Percentiles rank a stretch among this genome's conserved stretches.
These are phyloP conservation scores for Vigna radiata DNA, from an alignment of 306 rosid genomes.

Conservation along the genomic window DNA sequence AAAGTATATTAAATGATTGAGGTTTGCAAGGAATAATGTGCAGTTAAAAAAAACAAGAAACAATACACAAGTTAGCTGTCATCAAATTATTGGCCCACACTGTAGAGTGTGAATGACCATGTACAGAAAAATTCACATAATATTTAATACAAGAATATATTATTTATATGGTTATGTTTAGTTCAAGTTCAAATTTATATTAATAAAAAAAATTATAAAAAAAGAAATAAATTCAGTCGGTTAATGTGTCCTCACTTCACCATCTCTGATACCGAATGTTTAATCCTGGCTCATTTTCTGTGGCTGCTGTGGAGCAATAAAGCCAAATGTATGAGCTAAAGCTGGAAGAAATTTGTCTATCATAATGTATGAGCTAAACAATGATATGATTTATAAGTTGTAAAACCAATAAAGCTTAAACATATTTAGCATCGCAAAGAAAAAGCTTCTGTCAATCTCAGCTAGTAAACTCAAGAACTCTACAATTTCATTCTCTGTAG, in stretches of 20 bases:
- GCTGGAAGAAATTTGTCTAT: slow-evolving; percentile 2
- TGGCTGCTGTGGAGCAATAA: not conserved
- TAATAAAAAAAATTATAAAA: no score
- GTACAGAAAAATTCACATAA: no score
- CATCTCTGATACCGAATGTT: not conserved
- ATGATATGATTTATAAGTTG: slow-evolving; percentile 10
- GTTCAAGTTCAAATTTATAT: no score
- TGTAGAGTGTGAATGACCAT: no score
- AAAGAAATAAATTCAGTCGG: no score
- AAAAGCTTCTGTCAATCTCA: slow-evolving; percentile 19
- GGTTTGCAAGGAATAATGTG: no score
- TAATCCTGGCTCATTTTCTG: not conserved
- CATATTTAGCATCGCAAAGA: slow-evolving; percentile 18
- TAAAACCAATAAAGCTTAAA: slow-evolving; percentile 33
- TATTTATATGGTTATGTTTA: no score
- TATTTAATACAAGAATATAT: no score
- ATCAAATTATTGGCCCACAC: no score
- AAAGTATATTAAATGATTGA: no score
- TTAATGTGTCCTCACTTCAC: not conserved
- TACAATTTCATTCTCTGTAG: slow-evolving; percentile 47
- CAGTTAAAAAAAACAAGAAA: no score
- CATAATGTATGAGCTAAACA: slow-evolving; percentile 17
- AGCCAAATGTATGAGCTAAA: not conserved
- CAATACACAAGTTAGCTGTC: no score
- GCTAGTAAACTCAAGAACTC: slow-evolving; percentile 37